A percentile compares a stretch with the other conserved stretches of the same genome.
These are phyloP conservation scores for Cutaneotrichosporon curvatum DNA, from an alignment of 1,284 basidiomycete genomes.

Conservation along the genomic window DNA sequence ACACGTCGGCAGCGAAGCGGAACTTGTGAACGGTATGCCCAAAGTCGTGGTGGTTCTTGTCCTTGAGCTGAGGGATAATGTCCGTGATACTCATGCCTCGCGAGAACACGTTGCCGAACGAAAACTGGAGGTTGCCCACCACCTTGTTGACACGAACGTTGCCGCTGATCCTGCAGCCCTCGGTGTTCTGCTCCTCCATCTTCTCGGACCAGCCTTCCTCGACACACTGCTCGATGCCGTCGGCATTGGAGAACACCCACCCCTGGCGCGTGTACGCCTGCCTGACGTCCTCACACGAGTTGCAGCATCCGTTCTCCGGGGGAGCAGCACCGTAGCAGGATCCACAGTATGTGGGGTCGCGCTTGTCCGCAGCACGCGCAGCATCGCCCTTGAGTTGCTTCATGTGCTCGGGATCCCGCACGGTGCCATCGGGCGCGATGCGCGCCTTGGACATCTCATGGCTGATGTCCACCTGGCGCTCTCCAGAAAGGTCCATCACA, in stretches of 20 bases:
- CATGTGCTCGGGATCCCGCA: conserved; percentile 50
- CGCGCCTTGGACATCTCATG: conserved; percentile 86
- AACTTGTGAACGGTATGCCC: conserved; percentile 80
- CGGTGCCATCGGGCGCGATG: conserved; percentile 57
- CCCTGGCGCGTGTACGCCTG: conserved; percentile 83
- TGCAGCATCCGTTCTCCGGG: conserved; percentile 81
- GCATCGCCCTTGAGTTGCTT: conserved; percentile 69
- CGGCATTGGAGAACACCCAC: conserved; percentile 90
- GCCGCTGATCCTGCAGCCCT: conserved; percentile 91
- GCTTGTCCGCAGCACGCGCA: conserved; percentile 65
- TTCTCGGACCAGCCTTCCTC: conserved; percentile 93
- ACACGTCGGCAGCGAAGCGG: conserved; percentile 66
- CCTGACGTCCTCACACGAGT: conserved; percentile 92
- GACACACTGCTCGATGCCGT: conserved; percentile 86
- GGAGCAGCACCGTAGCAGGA: conserved; percentile 89
- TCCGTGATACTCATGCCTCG: conserved; percentile 76
- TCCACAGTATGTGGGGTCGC: conserved; percentile 71
- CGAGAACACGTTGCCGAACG: conserved; percentile 87
- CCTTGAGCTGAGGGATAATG: conserved; percentile 83
- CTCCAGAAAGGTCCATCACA: conserved; percentile 96
- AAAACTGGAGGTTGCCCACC: conserved; percentile 77
- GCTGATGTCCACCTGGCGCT: conserved; percentile 79
- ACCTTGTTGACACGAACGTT: conserved; percentile 88
- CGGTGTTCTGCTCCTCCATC: conserved; percentile 81
- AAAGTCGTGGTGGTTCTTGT: conserved; percentile 84